Base-by-base conservation (phyloP, 306 rosid species). In the Medicago ruthenica region DNA sequence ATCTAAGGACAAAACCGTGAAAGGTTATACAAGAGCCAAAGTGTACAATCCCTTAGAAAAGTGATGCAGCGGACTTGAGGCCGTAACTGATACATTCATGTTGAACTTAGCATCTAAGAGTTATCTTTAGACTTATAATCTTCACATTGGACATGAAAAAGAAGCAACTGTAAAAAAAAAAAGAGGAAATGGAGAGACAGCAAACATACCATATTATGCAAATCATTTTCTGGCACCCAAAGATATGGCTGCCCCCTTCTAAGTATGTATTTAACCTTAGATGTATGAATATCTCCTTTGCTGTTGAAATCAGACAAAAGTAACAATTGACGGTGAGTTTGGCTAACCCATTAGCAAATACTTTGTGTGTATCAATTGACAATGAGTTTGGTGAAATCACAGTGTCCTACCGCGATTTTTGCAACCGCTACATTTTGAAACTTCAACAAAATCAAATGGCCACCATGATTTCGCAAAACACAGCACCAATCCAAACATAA, bases 181-280 rank as follows among this genome's bases (percentile, higher is more conserved):
- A 36, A 16, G 22, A 1, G 62, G 21, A 71, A 70, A 36, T 16
- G 73, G 20, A 84, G 36, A 7, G 72, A 3, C 39, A 44, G 13
- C 20, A 76, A 66, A 63, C 79, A 60, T 87, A 94, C 98, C 96
- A 90, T 88, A 81, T 88, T 90, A 77, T 94, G 98, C 73, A 91
- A 82, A 74, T 90, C 96, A 41, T 85, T 83, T 78, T 91, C 93
- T 0, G 93, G 92, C 50, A 94, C 90, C 98, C 98, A 94, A 70
- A 92, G 78, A 80, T 88, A 92, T 22, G 96, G 98, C 73, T 89
- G 89, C 51, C 98, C 98, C 80, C 82, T 89, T 77, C 67, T 89
- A 54, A 86, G 37, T 44, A 92, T 84, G 83, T 94, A 94, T 64
- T 85, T 90, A n/a, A 94, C 86, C 85, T 87, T 90, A 39, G 98